Base-by-base conservation (phyloP, 2,329 filamentous ascomycete genomes). In the Sporothrix sp. region DNA sequence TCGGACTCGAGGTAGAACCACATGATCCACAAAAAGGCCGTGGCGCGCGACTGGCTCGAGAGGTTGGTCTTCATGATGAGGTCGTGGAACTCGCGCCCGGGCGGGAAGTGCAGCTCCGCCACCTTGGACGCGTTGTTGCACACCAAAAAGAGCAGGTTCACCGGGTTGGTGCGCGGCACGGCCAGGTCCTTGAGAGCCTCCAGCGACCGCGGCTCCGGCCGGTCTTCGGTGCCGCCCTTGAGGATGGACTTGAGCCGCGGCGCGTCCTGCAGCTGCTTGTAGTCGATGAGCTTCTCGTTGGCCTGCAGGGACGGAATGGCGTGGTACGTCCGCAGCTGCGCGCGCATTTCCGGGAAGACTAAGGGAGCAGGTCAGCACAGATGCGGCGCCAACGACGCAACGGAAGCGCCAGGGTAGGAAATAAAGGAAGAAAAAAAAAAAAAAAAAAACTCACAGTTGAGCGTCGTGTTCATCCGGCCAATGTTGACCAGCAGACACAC, bases 341-440 rank as follows among this genome's bases (percentile, higher is more conserved):
- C 93, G 68, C 93, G 86, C 93, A 98, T 98, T 67, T 98, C 93
- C 20, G 93, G 93, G 65, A 98, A 98, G 74, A 98, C 93, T 95
- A n/a, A n/a, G n/a, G n/a, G n/a, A n/a, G n/a, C n/a, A n/a, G n/a
- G n/a, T n/a, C n/a, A n/a, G 64, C 48, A 54, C 16, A 5, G 11
- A 1, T 14, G 53, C 61, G 51, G 60, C 58, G 33, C 23, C 32
- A 3, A 35, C 20, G 36, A 23, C n/a, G n/a, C n/a, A n/a, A n/a
- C n/a, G n/a, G n/a, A n/a, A n/a, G n/a, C n/a, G n/a, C n/a, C n/a
- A n/a, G n/a, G n/a, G n/a, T n/a, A 57, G 44, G 27, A 49, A 55
- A 48, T 61, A 68, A 57, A 6, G 3, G n/a, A 65, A 59, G 35
- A 48, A 40, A n/a, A n/a, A 21, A 16, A 7, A 16, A 20, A 14